phyloP scores from a whole-genome alignment of 2,329 filamentous ascomycete genomes.

The Stagonosporopsis tanaceti region DNA sequence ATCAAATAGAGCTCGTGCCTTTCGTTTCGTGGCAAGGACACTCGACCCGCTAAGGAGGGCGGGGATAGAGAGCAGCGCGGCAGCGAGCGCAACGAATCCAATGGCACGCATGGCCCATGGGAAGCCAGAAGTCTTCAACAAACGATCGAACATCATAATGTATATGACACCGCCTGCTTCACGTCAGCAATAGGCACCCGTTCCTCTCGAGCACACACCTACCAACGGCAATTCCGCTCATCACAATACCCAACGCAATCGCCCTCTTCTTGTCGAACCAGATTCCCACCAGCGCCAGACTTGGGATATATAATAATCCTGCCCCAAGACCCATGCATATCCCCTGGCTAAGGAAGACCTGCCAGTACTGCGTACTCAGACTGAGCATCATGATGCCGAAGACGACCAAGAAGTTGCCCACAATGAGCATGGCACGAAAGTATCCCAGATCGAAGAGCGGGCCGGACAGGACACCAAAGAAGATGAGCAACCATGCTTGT shows the following conservation, averaged over 20 bases:
- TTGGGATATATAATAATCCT: slow-evolving; percentile 48
- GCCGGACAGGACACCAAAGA: slow-evolving; percentile 59
- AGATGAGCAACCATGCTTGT: slow-evolving; percentile 59
- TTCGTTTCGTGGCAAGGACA: slow-evolving; percentile 37
- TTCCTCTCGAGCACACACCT: slow-evolving; percentile 12
- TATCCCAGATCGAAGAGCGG: slow-evolving; percentile 59
- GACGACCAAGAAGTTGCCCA: slow-evolving; percentile 62
- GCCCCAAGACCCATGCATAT: slow-evolving; percentile 57
- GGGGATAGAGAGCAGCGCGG: slow-evolving; percentile 44
- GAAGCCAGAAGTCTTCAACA: slow-evolving; percentile 40
- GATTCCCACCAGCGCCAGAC: slow-evolving; percentile 47
- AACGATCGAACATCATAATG: slow-evolving; percentile 47
- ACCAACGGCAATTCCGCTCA: slow-evolving; percentile 51
- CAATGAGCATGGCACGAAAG: slow-evolving; percentile 54
- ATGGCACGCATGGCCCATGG: slow-evolving; percentile 48
- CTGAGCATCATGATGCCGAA: slow-evolving; percentile 70
- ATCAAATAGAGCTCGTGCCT: slow-evolving; percentile 46
- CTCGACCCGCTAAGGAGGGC: slow-evolving; percentile 44
- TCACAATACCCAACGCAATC: slow-evolving; percentile 47
- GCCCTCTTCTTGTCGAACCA: slow-evolving; percentile 47
- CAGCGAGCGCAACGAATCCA: slow-evolving; percentile 44
- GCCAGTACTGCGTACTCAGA: slow-evolving; percentile 63
- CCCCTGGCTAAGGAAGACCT: slow-evolving; percentile 63
- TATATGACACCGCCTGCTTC: slow-evolving; percentile 45
- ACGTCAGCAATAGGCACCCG: slow-evolving; percentile 15